Percentiles rank a stretch among this genome's conserved stretches.
Conservation (phyloP, 163 green algal species). For the Volvox carteri region DNA sequence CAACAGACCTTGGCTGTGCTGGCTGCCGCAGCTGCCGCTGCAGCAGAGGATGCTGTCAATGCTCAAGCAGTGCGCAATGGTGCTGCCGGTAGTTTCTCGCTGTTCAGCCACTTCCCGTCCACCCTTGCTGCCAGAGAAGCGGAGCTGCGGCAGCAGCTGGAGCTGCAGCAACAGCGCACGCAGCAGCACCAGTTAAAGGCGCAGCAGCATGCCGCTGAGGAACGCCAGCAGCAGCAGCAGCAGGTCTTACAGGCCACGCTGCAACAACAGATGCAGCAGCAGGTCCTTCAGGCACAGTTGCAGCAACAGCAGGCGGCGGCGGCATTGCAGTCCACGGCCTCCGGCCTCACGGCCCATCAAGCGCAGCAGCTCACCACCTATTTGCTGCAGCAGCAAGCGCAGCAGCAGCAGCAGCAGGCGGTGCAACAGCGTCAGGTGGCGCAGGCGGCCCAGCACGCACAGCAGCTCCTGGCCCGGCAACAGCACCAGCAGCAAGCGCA, state of each 20-base stretch:
- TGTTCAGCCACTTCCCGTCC: constrained; percentile 25
- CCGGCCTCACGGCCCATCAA: constrained; percentile 33
- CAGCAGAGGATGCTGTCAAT: constrained; percentile 4
- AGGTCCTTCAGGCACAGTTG: not conserved
- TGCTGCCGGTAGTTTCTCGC: not conserved
- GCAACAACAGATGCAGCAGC: constrained; percentile 46
- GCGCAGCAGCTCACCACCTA: constrained; percentile 47
- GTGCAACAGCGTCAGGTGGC: constrained; percentile 3
- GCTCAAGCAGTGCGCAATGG: not conserved
- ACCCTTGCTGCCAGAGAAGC: not conserved
- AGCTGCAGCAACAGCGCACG: constrained; percentile 38
- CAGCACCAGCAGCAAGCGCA: constrained; percentile 2
- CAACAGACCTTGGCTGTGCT: constrained; percentile 41
- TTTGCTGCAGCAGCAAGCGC: constrained; percentile 44
- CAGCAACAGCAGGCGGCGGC: constrained; percentile 10
- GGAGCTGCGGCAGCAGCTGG: constrained; percentile 47
- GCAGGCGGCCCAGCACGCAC: constrained; percentile 34
- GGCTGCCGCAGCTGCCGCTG: constrained; percentile 22
- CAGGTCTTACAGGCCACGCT: constrained; percentile 15
- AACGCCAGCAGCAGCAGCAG: constrained; percentile 31
- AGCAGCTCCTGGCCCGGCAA: constrained; percentile 30
- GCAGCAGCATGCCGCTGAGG: constrained; percentile 24
- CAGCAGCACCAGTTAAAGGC: constrained; percentile 49
- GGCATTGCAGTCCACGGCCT: constrained; percentile 23
- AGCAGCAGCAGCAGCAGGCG: constrained; percentile 28